Evolutionary conservation across 2,329 filamentous ascomycete species (phyloP).

Genomic region (Pyricularia pennisetigena): DNA sequence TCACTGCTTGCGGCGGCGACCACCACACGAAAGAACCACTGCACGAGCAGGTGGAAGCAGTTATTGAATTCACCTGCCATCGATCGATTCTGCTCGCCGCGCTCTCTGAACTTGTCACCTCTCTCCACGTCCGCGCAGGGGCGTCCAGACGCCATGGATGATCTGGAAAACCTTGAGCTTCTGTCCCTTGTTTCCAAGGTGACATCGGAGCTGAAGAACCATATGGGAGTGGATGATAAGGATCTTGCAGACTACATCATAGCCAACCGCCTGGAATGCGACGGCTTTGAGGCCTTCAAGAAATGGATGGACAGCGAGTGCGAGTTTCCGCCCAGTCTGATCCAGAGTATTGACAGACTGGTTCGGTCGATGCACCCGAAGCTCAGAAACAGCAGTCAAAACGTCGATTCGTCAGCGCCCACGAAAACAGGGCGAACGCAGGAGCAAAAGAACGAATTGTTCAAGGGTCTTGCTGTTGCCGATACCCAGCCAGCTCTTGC

Average conservation of each 20-base stretch:
- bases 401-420: constrained; percentile 17
- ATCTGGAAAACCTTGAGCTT: constrained; percentile 82
- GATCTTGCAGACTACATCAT: constrained; percentile 96
- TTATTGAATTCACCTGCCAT: neutral
- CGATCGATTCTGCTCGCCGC: neutral
- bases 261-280: constrained; percentile 72
- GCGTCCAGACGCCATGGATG: constrained; percentile 55
- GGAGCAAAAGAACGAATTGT: constrained; percentile 75
- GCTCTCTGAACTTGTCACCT: neutral
- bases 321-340: constrained; percentile 75
- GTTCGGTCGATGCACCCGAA: constrained; percentile 86
- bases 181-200: constrained; percentile 93
- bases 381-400: constrained; percentile 52
- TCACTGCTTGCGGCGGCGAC: neutral
- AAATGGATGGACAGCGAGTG: constrained; percentile 61
- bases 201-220: constrained; percentile 87
- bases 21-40: neutral
- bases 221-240: constrained; percentile 85
- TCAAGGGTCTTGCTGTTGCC: constrained; percentile 79
- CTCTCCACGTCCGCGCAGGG: neutral
- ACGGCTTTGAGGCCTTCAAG: constrained; percentile 64
- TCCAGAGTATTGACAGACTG: constrained; percentile 85
- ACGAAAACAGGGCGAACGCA: constrained; percentile 32
- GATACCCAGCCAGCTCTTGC: constrained; percentile 48
- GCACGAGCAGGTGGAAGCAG: neutral